A percentile compares a stretch with the other conserved stretches of the same genome.
Conservation (phyloP, 352 stramenopile species). For the Phytopythium ostracodes region DNA sequence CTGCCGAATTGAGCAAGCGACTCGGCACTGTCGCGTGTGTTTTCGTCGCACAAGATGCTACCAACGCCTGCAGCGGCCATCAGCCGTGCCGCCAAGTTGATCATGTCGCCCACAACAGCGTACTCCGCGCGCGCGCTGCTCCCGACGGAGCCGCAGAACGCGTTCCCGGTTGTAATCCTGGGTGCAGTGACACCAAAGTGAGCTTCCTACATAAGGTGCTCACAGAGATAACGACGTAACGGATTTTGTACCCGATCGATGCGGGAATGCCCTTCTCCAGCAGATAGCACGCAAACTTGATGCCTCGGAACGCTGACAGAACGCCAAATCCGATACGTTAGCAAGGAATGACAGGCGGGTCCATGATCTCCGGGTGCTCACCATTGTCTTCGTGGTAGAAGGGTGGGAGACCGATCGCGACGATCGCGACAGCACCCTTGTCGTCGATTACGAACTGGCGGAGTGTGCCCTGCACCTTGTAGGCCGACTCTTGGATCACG, state of each 20-base stretch:
- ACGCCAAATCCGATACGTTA: neutral
- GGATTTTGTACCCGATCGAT: conserved; percentile 53
- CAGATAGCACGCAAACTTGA: conserved; percentile 63
- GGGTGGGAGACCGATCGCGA: conserved; percentile 69
- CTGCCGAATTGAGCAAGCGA: conserved; percentile 50
- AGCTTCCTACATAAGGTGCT: neutral
- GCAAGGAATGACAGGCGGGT: neutral
- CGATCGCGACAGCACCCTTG: conserved; percentile 77
- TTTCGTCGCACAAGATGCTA: conserved; percentile 73
- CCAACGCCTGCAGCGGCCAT: conserved; percentile 60
- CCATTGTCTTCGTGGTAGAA: conserved; percentile 87
- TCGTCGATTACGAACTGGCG: conserved; percentile 87
- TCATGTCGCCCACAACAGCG: conserved; percentile 78
- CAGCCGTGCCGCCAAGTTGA: conserved; percentile 76
- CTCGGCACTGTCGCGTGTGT: conserved; percentile 53
- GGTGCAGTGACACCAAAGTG: neutral
- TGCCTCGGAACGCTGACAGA: conserved; percentile 43
- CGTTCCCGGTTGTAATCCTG: conserved; percentile 70
- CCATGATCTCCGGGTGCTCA: conserved; percentile 4
- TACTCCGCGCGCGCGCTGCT: conserved; percentile 71
- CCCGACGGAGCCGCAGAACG: conserved; percentile 70
- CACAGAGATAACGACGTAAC: neutral
- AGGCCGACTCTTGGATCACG: conserved; percentile 69
- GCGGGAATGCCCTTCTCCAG: conserved; percentile 58
- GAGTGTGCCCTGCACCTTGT: conserved; percentile 76